These are phyloP conservation scores for Fonsecaea nubica DNA, from an alignment of 2,329 filamentous ascomycete genomes.

Conservation along the genomic window DNA sequence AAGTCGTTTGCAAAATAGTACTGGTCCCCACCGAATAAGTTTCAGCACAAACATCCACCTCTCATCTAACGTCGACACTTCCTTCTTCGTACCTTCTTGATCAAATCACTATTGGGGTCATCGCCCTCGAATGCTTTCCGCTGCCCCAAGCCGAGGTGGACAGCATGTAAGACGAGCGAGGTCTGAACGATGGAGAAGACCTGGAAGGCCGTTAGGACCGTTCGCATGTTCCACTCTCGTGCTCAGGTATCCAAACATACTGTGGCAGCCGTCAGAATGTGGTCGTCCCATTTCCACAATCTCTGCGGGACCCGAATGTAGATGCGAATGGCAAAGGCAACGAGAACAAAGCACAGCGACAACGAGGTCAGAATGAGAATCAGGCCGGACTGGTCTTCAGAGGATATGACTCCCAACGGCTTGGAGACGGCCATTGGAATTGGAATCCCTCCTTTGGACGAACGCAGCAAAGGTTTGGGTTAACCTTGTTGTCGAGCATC, in stretches of 20 bases:
- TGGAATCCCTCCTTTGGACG: neutral
- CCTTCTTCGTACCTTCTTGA: conserved; percentile 46
- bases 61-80: neutral
- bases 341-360: conserved; percentile 48
- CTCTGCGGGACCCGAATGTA: conserved; percentile 48
- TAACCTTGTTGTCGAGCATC: neutral
- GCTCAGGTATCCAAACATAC: conserved; percentile 34
- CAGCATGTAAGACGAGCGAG: conserved; percentile 47
- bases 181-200: conserved; percentile 48
- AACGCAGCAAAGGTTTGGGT: neutral
- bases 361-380: conserved; percentile 51
- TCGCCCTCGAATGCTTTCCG: conserved; percentile 40
- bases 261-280: conserved; percentile 44
- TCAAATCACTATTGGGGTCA: conserved; percentile 31
- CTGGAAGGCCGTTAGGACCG: conserved; percentile 39
- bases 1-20: conserved; percentile 49
- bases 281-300: conserved; percentile 46
- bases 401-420: conserved; percentile 47
- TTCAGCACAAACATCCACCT: conserved; percentile 38
- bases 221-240: neutral
- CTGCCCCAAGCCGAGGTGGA: conserved; percentile 51
- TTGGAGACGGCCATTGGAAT: conserved; percentile 9
- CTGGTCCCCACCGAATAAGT: neutral
- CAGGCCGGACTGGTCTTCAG: conserved; percentile 50
- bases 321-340: conserved; percentile 49